Conservation (phyloP, 1,284 basidiomycete genomes). For the Afroboletus lepidellus region DNA sequence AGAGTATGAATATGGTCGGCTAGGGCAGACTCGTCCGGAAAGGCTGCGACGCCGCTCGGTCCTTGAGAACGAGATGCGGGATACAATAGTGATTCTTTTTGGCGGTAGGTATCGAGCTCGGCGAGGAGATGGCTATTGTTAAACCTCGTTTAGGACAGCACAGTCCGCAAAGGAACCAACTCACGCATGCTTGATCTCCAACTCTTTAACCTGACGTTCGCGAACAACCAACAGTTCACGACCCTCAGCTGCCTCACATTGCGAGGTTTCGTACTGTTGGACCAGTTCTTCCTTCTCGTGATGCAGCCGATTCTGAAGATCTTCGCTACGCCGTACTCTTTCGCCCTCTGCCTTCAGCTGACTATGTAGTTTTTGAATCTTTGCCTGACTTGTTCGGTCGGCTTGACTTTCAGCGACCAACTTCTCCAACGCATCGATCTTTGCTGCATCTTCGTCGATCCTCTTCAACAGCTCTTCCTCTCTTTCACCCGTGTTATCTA, state of each 20-base stretch:
- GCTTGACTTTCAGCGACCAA: constrained; percentile 40
- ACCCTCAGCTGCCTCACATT: constrained; percentile 13
- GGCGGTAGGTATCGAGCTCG: constrained; percentile 16
- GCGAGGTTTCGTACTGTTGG: constrained; percentile 13
- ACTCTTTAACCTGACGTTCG: constrained; percentile 23
- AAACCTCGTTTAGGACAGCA: constrained; percentile 1
- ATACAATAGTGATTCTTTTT: background rate
- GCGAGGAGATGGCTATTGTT: constrained; percentile 21
- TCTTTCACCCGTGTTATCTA: constrained; percentile 38
- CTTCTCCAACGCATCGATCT: constrained; percentile 51
- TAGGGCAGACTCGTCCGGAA: constrained; percentile 36
- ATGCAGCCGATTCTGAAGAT: constrained; percentile 29
- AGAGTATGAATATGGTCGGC: constrained; percentile 50
- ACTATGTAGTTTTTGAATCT: constrained; percentile 40
- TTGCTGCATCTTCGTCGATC: constrained; percentile 66
- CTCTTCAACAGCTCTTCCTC: constrained; percentile 57
- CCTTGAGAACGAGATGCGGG: constrained; percentile 1
- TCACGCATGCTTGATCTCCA: constrained; percentile 24
- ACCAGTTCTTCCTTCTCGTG: constrained; percentile 30
- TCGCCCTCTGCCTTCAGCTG: constrained; percentile 44
- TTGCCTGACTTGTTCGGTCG: constrained; percentile 38
- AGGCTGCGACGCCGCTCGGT: background rate
- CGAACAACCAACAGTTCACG: constrained; percentile 14
- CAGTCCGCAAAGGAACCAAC: constrained; percentile 6
- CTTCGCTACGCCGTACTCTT: constrained; percentile 39